A percentile compares a stretch with the other conserved stretches of the same genome.
Evolutionary conservation across 148 eudicot species (phyloP).

Genomic region (Amaranthus cruentus): DNA sequence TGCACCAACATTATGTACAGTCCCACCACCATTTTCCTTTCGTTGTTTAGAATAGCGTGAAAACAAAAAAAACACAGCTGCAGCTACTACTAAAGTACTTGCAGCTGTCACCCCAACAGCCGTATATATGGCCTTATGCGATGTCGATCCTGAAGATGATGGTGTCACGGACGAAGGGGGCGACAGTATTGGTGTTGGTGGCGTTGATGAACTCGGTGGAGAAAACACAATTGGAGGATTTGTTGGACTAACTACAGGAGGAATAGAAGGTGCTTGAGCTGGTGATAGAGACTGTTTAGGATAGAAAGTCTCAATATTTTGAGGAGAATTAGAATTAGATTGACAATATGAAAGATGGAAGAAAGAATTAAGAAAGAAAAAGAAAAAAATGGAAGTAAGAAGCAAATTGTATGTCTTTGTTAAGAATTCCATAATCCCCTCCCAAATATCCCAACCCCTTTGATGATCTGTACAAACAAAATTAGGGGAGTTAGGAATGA

Average conservation of each 20-base stretch:
- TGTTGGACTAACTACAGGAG: slow-evolving; percentile 22
- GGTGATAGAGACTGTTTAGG: slow-evolving; percentile 21
- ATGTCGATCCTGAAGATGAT: slow-evolving; percentile 9
- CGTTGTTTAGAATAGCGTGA: slow-evolving; percentile 19
- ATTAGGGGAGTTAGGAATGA: neutral
- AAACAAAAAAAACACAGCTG: slow-evolving; percentile 39
- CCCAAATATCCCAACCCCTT: neutral
- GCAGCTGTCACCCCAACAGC: slow-evolving; percentile 74
- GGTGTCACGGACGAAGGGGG: slow-evolving; percentile 13
- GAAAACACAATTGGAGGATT: slow-evolving; percentile 21
- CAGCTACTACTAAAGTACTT: slow-evolving; percentile 51
- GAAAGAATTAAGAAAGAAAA: slow-evolving; percentile 27
- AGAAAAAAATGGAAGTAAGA: slow-evolving; percentile 11
- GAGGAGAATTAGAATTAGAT: slow-evolving; percentile 31
- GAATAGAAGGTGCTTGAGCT: neutral
- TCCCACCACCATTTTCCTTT: slow-evolving; percentile 12
- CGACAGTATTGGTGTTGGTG: slow-evolving; percentile 15
- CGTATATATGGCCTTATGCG: slow-evolving; percentile 39
- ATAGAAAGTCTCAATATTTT: slow-evolving; percentile 55
- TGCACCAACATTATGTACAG: neutral
- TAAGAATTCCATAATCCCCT: slow-evolving; percentile 13
- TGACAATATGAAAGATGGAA: slow-evolving; percentile 32
- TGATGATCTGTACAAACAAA: slow-evolving; percentile 19
- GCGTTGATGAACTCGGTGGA: slow-evolving; percentile 20
- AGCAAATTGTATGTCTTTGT: slow-evolving; percentile 2